These are phyloP conservation scores for Fusarium algeriense DNA, from an alignment of 2,329 filamentous ascomycete species.

Conservation along the genomic window DNA sequence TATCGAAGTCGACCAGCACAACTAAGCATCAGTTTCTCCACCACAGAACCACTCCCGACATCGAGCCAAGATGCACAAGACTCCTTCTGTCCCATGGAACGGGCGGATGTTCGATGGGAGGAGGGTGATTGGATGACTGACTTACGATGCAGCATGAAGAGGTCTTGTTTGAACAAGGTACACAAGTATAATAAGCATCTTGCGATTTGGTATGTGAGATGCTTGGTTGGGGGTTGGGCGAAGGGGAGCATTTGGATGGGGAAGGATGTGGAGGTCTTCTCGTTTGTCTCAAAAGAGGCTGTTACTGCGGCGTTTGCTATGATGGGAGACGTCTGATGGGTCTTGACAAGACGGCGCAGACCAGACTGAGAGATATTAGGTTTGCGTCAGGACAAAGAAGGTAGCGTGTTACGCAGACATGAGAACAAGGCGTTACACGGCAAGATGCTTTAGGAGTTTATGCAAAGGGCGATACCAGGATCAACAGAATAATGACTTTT, in stretches of 20 bases:
- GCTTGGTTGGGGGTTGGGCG: constrained; percentile 43
- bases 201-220: constrained; percentile 49
- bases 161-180: constrained; percentile 44
- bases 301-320: constrained; percentile 39
- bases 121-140: constrained; percentile 37
- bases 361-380: background rate
- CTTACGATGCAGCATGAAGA: constrained; percentile 39
- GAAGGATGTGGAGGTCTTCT: constrained; percentile 26
- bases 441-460: background rate
- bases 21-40: constrained; percentile 47
- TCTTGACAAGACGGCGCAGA: background rate
- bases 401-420: fast-evolving
- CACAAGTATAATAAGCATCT: constrained; percentile 50
- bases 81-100: constrained; percentile 46
- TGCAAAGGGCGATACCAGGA: background rate
- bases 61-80: constrained; percentile 19
- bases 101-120: constrained; percentile 47
- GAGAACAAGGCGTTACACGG: background rate
- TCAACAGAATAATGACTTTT: background rate
- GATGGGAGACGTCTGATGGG: constrained; percentile 30
- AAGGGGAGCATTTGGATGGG: constrained; percentile 46
- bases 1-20: constrained; percentile 47
- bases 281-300: constrained; percentile 43
- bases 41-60: constrained; percentile 28
- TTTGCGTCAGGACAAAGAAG: background rate